Conservation (phyloP, 2,329 filamentous ascomycete species). For the Drechmeria coniospora region DNA sequence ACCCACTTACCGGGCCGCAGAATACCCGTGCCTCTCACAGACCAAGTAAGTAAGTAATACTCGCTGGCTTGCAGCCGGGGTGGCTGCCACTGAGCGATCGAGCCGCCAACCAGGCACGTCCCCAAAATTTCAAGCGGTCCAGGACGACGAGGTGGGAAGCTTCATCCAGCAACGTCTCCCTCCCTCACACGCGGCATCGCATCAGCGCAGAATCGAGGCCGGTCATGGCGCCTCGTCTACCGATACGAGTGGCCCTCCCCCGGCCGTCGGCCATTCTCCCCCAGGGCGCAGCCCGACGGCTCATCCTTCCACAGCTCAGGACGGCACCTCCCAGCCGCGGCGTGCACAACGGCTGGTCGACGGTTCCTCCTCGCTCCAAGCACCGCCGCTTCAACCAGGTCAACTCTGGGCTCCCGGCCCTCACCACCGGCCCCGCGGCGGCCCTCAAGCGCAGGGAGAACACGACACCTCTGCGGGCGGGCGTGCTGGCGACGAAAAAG, state of each 20-base stretch:
- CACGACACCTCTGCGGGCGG: conserved; percentile 54
- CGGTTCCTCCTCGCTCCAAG: conserved; percentile 33
- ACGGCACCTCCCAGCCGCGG: conserved; percentile 24
- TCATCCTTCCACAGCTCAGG: conserved; percentile 25
- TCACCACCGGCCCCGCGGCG: conserved; percentile 42
- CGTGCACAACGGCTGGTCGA: conserved; percentile 47
- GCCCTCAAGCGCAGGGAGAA: conserved; percentile 42
- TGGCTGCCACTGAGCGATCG: too few species aligned
- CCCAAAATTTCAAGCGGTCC: conserved; percentile 9
- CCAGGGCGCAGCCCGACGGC: conserved; percentile 15
- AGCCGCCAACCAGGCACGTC: too few species aligned
- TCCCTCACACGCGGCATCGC: conserved; percentile 4
- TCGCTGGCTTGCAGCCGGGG: too few species aligned
- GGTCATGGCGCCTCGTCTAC: conserved; percentile 30
- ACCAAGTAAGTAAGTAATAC: too few species aligned
- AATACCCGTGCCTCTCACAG: conserved; percentile 5
- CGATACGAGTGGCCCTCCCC: conserved; percentile 27
- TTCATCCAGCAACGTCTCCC: background rate
- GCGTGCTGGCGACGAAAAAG: conserved; percentile 77
- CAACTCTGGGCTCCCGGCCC: conserved; percentile 37
- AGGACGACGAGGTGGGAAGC: background rate
- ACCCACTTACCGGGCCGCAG: conserved; percentile 3
- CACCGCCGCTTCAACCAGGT: conserved; percentile 46
- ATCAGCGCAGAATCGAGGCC: conserved; percentile 4
- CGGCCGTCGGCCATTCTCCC: conserved; percentile 16